Base-by-base conservation (phyloP, 179 eudicot species). In the Pouteria campechiana region DNA sequence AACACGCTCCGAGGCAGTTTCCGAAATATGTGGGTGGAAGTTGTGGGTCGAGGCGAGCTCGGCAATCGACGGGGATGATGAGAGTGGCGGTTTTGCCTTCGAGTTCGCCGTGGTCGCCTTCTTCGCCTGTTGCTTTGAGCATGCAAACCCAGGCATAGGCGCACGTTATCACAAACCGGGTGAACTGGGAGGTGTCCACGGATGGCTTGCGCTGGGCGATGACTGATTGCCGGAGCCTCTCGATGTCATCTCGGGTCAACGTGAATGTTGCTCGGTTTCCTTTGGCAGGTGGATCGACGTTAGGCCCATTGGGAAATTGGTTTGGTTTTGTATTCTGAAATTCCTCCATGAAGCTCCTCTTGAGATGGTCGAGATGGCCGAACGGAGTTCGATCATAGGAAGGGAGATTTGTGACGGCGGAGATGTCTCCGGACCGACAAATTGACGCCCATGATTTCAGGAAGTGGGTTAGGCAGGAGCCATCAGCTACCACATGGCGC, bases 401-500 rank as follows among this genome's bases (percentile, higher is more conserved):
- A 20, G 63, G 63, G 8, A 28, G 4, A 8, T 22, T 22, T 16
- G 32, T n/a, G n/a, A n/a, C n/a, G n/a, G n/a, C n/a, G n/a, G n/a
- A n/a, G n/a, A n/a, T n/a, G 1, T 25, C 41, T 17, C 34, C 23
- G 15, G 17, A 28, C 17, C 9, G 44, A 27, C 43, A 20, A 17
- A 40, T 2, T 10, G 37, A 50, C 17, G 64, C 64, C 69, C 69
- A 64, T 0, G 39, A 32, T 8, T 25, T 28, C 33, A 17, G 32
- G 18, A 64, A 39, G 32, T 57, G 39, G 10, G 45, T 32, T 18
- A 37, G 22, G 24, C 48, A 35, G 14, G 64, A 32, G 21, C 48
- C 59, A 27, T 64, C 70, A 29, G 52, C 52, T 3, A 40, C 54
- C 8, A 38, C 64, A 18, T 57, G 58, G 17, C 48, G 55, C 5